phyloP scores from a whole-genome alignment of 2,329 filamentous ascomycete species.

The Penicillium sp. region DNA sequence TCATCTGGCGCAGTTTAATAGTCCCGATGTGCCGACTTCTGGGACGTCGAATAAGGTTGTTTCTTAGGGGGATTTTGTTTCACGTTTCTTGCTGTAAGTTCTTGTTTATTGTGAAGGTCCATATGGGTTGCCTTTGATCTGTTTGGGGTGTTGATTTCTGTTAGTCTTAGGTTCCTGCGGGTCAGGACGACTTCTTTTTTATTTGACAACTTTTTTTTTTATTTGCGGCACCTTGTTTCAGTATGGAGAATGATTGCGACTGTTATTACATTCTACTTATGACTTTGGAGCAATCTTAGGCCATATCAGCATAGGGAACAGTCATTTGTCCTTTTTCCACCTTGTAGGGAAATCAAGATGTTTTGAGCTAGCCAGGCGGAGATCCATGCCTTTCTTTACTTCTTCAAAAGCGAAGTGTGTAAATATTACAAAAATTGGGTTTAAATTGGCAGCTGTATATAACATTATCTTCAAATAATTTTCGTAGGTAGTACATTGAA shows the following conservation, averaged over 20 bases:
- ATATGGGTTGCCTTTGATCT: too few species aligned
- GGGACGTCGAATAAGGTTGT: neutral
- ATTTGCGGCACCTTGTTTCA: neutral
- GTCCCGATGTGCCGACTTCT: neutral
- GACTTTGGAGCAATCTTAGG: slow-evolving; percentile 4
- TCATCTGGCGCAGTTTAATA: neutral
- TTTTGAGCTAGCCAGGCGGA: too few species aligned
- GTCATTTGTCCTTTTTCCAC: neutral
- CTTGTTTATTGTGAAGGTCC: too few species aligned
- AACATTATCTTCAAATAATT: slow-evolving; percentile 2
- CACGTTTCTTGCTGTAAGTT: neutral
- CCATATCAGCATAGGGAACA: neutral
- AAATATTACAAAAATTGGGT: neutral
- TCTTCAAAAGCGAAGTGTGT: neutral
- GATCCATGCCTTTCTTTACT: too few species aligned
- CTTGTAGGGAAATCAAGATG: too few species aligned
- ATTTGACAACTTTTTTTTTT: neutral
- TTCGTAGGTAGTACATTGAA: slow-evolving; percentile 3
- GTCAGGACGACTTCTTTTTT: neutral
- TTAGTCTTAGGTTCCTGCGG: slow-evolving; percentile 4
- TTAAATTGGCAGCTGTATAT: neutral
- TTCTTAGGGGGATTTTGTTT: neutral
- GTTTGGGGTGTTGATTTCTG: neutral
- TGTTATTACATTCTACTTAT: neutral
- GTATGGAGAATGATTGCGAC: neutral